Percentiles rank a stretch among this genome's conserved stretches.
phyloP scores from a whole-genome alignment of 106 monocot genomes.

The Agapanthus africanus region DNA sequence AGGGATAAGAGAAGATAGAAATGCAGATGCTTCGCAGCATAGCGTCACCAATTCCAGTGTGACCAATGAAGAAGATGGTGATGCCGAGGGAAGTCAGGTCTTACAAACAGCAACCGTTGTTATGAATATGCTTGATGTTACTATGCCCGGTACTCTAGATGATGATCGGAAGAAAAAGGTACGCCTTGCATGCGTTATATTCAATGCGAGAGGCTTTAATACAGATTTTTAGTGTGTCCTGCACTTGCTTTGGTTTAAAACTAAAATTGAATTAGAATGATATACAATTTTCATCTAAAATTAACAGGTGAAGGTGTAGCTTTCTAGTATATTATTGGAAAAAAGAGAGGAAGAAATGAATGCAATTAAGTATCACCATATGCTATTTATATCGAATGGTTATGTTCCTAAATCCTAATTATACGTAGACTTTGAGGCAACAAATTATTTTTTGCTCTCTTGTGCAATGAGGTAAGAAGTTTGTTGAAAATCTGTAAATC shows the following conservation, averaged over 20 bases:
- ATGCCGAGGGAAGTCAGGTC: slow-evolving; percentile 45
- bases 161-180: slow-evolving; percentile 86
- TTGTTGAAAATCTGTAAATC: not conserved
- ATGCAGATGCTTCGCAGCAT: not conserved
- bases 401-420: too few species aligned
- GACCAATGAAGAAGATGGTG: too few species aligned
- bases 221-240: not conserved
- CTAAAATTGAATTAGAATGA: not conserved
- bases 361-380: not conserved
- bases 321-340: too few species aligned
- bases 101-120: slow-evolving; percentile 64
- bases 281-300: not conserved
- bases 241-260: not conserved
- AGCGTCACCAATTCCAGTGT: too few species aligned
- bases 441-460: not conserved
- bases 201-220: not conserved
- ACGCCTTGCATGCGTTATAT: not conserved
- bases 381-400: not conserved
- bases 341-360: too few species aligned
- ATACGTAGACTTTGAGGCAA: not conserved
- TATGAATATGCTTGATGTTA: slow-evolving; percentile 90
- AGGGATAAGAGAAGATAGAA: slow-evolving; percentile 12
- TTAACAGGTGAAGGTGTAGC: too few species aligned
- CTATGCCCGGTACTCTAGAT: slow-evolving; percentile 64
- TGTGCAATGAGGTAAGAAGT: not conserved